phyloP scores from a whole-genome alignment of 371 early-diverging fungal species.

The Apophysomyces elegans region DNA sequence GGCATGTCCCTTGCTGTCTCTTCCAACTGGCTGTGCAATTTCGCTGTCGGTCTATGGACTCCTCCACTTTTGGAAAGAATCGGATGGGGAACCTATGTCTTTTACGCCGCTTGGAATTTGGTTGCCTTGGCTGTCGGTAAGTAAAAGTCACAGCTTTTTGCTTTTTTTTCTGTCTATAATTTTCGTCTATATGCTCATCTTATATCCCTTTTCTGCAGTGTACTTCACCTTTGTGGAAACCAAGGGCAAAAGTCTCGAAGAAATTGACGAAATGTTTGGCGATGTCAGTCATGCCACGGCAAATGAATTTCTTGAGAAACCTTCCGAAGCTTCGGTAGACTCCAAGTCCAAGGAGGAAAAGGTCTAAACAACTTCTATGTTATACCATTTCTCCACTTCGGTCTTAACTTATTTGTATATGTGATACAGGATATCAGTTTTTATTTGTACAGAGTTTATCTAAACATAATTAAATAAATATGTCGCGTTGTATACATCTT shows the following conservation, averaged over 20 bases:
- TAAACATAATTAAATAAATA: neutral
- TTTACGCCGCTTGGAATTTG: conserved; percentile 46
- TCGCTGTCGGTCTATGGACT: conserved; percentile 44
- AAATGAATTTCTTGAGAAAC: conserved; percentile 1
- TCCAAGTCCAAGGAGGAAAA: conserved; percentile 8
- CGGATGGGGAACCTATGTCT: conserved; percentile 61
- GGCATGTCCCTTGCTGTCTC: conserved; percentile 54
- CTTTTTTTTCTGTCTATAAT: neutral
- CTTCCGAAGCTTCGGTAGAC: conserved; percentile 5
- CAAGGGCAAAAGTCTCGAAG: conserved; percentile 53
- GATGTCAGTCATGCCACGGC: conserved; percentile 23
- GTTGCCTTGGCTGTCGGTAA: conserved; percentile 35
- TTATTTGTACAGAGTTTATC: neutral
- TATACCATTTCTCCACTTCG: neutral
- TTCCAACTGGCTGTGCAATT: conserved; percentile 64
- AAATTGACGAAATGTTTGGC: conserved; percentile 53
- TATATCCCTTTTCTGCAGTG: conserved; percentile 9
- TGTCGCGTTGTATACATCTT: no score
- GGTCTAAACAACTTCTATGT: neutral
- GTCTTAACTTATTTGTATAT: conserved; percentile 11
- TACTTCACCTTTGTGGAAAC: conserved; percentile 52
- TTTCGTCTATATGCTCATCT: neutral
- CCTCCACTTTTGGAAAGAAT: conserved; percentile 50
- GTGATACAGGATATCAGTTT: neutral
- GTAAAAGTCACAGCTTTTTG: neutral